Conservation (phyloP, 1,284 basidiomycete genomes). For the Pseudozyma thailandica region DNA sequence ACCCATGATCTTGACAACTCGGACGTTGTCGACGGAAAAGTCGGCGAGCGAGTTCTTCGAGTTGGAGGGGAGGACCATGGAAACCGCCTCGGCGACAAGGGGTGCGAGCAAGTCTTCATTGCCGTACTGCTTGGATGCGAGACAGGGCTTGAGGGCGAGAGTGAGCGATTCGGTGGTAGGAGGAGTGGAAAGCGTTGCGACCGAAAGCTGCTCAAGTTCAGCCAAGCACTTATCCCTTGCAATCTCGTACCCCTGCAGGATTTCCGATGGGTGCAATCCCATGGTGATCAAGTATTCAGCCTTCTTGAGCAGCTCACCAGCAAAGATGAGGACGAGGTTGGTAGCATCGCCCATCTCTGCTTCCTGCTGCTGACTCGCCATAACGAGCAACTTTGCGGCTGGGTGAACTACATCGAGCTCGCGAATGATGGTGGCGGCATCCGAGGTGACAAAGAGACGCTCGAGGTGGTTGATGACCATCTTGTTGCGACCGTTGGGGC, state of each 20-base stretch:
- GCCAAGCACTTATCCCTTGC: conserved; percentile 85
- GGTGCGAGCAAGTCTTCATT: conserved; percentile 83
- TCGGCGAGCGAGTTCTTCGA: conserved; percentile 69
- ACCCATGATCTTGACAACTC: conserved; percentile 99
- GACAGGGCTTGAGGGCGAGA: conserved; percentile 84
- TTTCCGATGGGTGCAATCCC: conserved; percentile 90
- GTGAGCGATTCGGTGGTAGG: conserved; percentile 81
- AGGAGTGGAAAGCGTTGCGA: conserved; percentile 76
- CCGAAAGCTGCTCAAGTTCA: conserved; percentile 77
- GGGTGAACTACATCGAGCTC: conserved; percentile 99
- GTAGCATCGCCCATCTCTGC: conserved; percentile 97
- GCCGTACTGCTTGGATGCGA: conserved; percentile 97
- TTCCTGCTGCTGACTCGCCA: conserved; percentile 97
- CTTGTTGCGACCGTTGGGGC: conserved; percentile 80
- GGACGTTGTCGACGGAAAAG: conserved; percentile 85
- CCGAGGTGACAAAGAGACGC: conserved; percentile 94
- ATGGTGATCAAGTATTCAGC: conserved; percentile 92
- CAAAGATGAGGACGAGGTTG: conserved; percentile 93
- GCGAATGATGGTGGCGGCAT: conserved; percentile 97
- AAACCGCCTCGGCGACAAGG: conserved; percentile 90
- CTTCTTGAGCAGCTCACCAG: conserved; percentile 93
- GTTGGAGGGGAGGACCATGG: conserved; percentile 64
- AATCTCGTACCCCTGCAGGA: conserved; percentile 94
- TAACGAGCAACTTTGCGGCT: conserved; percentile 94
- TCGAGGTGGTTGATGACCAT: conserved; percentile 78